Conservation (phyloP, 768 basidiomycete genomes). For the Dacryopinax spathularia region DNA sequence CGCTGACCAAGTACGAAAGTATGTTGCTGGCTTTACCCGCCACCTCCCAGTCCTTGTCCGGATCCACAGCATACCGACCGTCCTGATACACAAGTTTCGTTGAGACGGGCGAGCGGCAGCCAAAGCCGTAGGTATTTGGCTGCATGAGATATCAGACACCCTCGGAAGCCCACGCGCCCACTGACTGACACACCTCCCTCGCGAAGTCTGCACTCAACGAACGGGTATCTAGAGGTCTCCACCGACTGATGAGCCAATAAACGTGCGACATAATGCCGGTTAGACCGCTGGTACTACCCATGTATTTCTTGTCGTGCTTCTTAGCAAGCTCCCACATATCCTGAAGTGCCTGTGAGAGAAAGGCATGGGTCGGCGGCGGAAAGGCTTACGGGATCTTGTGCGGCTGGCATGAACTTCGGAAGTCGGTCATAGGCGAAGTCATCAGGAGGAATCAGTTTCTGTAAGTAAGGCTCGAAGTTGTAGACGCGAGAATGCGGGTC, state of each 20-base stretch:
- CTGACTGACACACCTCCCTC: slow-evolving; percentile 35
- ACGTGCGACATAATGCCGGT: slow-evolving; percentile 73
- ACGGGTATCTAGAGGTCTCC: slow-evolving; percentile 48
- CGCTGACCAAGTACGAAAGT: slow-evolving; percentile 22
- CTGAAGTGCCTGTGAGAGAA: slow-evolving; percentile 24
- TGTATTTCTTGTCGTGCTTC: slow-evolving; percentile 44
- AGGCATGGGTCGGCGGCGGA: not conserved
- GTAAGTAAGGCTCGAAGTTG: slow-evolving; percentile 63
- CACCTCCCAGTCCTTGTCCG: slow-evolving; percentile 24
- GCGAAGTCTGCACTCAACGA: slow-evolving; percentile 47
- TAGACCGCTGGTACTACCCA: slow-evolving; percentile 82
- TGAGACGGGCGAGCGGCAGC: slow-evolving; percentile 62
- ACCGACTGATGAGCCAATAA: slow-evolving; percentile 71
- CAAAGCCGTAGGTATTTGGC: slow-evolving; percentile 55
- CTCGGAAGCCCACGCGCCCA: too few relatives aligned
- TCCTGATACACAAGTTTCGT: slow-evolving; percentile 46
- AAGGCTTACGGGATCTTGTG: slow-evolving; percentile 47
- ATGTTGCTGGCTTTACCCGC: slow-evolving; percentile 10
- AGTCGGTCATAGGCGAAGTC: slow-evolving; percentile 79
- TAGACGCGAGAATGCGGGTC: slow-evolving; percentile 76
- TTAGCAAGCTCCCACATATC: slow-evolving; percentile 51
- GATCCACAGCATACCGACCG: slow-evolving; percentile 46
- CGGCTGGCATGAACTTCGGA: slow-evolving; percentile 60
- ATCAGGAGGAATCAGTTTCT: slow-evolving; percentile 56
- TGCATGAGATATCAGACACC: too few relatives aligned